These are phyloP conservation scores for Pythium pyrilobum DNA, from an alignment of 352 stramenopile genomes.

Conservation along the genomic window DNA sequence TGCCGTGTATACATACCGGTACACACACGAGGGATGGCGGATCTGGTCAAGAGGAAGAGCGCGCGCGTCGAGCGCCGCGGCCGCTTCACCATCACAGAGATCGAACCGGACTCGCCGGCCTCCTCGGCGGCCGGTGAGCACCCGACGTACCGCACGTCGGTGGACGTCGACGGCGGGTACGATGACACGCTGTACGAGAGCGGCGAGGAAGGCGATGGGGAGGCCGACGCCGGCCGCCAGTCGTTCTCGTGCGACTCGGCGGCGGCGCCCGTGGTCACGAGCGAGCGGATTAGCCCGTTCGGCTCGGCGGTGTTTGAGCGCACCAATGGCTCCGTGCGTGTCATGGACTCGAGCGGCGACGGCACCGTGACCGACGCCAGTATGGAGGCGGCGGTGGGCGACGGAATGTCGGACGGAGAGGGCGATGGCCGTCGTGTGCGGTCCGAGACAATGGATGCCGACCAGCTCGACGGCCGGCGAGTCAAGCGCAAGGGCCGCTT, in stretches of 20 bases:
- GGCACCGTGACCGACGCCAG: neutral
- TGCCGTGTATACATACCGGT: neutral
- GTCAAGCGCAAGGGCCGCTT: constrained; percentile 80
- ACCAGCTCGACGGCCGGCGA: constrained; percentile 19
- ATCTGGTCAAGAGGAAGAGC: constrained; percentile 6
- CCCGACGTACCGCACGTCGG: constrained; percentile 1
- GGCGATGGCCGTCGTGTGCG: neutral
- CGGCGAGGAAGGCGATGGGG: constrained; percentile 8
- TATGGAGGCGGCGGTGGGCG: neutral
- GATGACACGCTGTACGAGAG: constrained; percentile 1
- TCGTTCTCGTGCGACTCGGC: neutral
- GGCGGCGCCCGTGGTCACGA: neutral
- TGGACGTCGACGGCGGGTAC: constrained; percentile 1
- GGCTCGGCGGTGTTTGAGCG: constrained; percentile 21
- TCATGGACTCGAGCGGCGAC: neutral
- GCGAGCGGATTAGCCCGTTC: constrained; percentile 22
- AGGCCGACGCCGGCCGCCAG: constrained; percentile 1
- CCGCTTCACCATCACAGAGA: constrained; percentile 81
- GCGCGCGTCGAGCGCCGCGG: constrained; percentile 66
- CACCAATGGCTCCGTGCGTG: neutral
- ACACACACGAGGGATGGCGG: neutral
- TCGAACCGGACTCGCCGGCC: constrained; percentile 47
- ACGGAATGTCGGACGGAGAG: neutral
- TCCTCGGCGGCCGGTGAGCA: neutral
- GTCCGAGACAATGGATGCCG: constrained; percentile 5